These are phyloP conservation scores for Botrytis fragariae DNA, from an alignment of 2,329 filamentous ascomycete genomes.

Conservation along the genomic window DNA sequence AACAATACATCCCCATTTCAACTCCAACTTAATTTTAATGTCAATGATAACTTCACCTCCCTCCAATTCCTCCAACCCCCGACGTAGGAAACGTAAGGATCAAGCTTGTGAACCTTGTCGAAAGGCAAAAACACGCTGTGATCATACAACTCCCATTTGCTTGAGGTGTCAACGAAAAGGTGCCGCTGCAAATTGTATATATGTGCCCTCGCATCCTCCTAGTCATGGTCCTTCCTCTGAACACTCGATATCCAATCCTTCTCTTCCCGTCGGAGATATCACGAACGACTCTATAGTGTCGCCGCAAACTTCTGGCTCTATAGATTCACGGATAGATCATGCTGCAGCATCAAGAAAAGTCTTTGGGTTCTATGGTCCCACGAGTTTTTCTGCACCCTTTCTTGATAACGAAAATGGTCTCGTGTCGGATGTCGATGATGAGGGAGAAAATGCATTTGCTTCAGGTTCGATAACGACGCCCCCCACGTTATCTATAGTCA, in stretches of 20 bases:
- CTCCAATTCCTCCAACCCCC: neutral
- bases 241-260: neutral
- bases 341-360: neutral
- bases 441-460: neutral
- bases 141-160: constrained; percentile 7
- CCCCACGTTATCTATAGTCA: neutral
- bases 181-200: neutral
- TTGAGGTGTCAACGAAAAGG: constrained; percentile 11
- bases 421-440: neutral
- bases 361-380: neutral
- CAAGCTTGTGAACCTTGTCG: constrained; percentile 9
- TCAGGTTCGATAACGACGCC: neutral
- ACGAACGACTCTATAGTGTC: neutral
- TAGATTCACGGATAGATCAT: neutral
- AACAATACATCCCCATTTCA: neutral
- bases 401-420: neutral
- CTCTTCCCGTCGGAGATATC: neutral
- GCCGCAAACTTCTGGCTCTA: neutral
- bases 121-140: neutral
- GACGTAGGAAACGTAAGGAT: constrained; percentile 13
- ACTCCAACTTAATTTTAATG: neutral
- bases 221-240: neutral
- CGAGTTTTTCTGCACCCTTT: constrained; percentile 1
- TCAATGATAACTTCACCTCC: neutral
- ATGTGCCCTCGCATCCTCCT: neutral